A percentile compares a stretch with the other conserved stretches of the same genome.
These are phyloP conservation scores for Candida dendrica DNA, from an alignment of 805 yeast genomes.

Conservation along the genomic window DNA sequence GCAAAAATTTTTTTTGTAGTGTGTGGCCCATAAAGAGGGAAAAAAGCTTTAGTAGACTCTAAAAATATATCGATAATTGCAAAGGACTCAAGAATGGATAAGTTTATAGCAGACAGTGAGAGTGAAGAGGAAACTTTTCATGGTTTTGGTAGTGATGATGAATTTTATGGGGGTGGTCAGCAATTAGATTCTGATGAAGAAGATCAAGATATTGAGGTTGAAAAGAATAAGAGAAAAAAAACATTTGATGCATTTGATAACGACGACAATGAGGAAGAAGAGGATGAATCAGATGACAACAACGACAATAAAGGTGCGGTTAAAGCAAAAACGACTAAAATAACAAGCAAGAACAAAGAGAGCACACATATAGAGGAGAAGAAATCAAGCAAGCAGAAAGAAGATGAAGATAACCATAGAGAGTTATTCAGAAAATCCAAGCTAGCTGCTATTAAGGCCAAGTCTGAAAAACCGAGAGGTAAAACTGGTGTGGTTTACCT, in stretches of 20 bases:
- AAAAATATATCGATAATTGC: no score
- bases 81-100: constrained; percentile 11
- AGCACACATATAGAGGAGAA: not conserved
- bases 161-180: constrained; percentile 9
- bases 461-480: constrained; percentile 38
- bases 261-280: constrained; percentile 15
- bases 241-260: constrained; percentile 14
- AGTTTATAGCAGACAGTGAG: constrained; percentile 11
- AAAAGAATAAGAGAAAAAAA: constrained; percentile 12
- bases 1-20: not conserved
- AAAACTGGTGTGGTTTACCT: constrained; percentile 90
- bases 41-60: no score
- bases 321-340: no score
- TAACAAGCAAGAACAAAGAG: constrained; percentile 3
- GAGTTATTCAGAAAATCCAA: constrained; percentile 49
- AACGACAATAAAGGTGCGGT: constrained; percentile 13
- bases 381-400: constrained; percentile 6
- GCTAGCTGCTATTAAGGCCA: constrained; percentile 49
- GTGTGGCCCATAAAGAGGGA: no score
- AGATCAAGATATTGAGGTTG: constrained; percentile 18
- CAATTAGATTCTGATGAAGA: constrained; percentile 21
- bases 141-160: constrained; percentile 19
- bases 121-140: constrained; percentile 6
- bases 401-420: constrained; percentile 22
- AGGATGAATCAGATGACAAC: constrained; percentile 8